These are phyloP conservation scores for Annulohypoxylon maeteangense DNA, from an alignment of 495 filamentous ascomycete genomes.

Conservation along the genomic window DNA sequence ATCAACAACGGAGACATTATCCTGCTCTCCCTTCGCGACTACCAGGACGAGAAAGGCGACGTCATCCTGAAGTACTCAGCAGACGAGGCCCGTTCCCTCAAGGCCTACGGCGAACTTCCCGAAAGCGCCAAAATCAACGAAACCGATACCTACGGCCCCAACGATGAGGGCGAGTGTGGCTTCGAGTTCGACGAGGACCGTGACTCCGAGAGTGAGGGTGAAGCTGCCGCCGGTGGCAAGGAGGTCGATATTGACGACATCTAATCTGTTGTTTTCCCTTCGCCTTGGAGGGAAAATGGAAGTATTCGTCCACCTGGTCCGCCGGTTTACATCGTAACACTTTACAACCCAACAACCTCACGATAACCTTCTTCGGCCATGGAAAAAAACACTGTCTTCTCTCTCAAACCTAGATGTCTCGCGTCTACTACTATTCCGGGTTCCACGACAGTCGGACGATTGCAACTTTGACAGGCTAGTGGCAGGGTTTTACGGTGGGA, in stretches of 20 bases:
- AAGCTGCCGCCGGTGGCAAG: slow-evolving; percentile 66
- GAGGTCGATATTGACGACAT: slow-evolving; percentile 83
- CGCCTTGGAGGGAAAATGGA: slow-evolving; percentile 6
- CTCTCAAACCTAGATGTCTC: slow-evolving; percentile 62
- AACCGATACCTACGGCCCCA: slow-evolving; percentile 87
- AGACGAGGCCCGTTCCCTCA: slow-evolving; percentile 91
- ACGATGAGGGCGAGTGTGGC: slow-evolving; percentile 80
- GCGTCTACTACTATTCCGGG: slow-evolving; percentile 19
- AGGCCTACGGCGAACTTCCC: slow-evolving; percentile 94
- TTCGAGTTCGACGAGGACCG: slow-evolving; percentile 92
- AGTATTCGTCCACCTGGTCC: slow-evolving; percentile 65
- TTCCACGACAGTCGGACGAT: slow-evolving; percentile 62
- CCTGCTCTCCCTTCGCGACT: slow-evolving; percentile 94
- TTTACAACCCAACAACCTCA: neutral
- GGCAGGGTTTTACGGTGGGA: slow-evolving; percentile 57
- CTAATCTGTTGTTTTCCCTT: slow-evolving; percentile 49
- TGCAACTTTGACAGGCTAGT: slow-evolving; percentile 34
- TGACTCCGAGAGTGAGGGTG: slow-evolving; percentile 72
- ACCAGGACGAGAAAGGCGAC: slow-evolving; percentile 98
- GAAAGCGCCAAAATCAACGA: slow-evolving; percentile 99
- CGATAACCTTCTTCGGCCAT: slow-evolving; percentile 9
- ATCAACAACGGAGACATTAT: slow-evolving; percentile 99
- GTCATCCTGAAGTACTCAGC: slow-evolving; percentile 99
- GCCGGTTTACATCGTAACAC: slow-evolving; percentile 50
- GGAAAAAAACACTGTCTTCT: slow-evolving; percentile 66